These are phyloP conservation scores for Luffa aegyptiaca DNA, from an alignment of 306 rosid genomes.

Conservation along the genomic window DNA sequence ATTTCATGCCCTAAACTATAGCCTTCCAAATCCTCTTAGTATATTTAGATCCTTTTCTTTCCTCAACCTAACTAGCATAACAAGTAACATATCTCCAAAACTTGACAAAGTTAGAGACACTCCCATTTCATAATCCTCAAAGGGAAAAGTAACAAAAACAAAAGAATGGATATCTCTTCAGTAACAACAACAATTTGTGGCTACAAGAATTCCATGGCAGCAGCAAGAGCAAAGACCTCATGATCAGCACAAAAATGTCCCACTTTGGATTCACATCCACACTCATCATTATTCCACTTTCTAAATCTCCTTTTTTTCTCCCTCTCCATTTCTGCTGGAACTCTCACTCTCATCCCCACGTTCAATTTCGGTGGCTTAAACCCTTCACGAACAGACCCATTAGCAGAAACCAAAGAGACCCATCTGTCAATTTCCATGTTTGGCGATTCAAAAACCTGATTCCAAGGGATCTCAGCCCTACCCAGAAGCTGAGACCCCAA, in stretches of 20 bases:
- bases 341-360: conserved; percentile 35
- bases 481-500: conserved; percentile 54
- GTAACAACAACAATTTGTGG: neutral
- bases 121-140: neutral
- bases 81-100: too few relatives aligned
- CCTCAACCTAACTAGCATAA: too few relatives aligned
- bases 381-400: neutral
- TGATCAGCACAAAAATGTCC: conserved; percentile 26
- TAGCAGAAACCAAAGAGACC: conserved; percentile 34
- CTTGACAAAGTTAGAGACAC: too few relatives aligned
- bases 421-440: conserved; percentile 53
- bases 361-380: conserved; percentile 27
- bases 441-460: conserved; percentile 43
- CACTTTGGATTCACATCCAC: conserved; percentile 53
- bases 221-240: conserved; percentile 45
- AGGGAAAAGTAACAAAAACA: neutral
- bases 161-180: neutral
- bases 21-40: too few relatives aligned
- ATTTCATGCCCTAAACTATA: neutral
- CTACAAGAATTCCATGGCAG: conserved; percentile 34
- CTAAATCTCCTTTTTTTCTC: conserved; percentile 13
- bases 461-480: conserved; percentile 61
- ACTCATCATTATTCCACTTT: conserved; percentile 30
- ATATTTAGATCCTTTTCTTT: too few relatives aligned
- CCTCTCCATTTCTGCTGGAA: neutral